Percentiles rank a stretch among this genome's conserved stretches.
These are phyloP conservation scores for Glycine tomentella DNA, from an alignment of 306 rosid genomes.

Conservation along the genomic window DNA sequence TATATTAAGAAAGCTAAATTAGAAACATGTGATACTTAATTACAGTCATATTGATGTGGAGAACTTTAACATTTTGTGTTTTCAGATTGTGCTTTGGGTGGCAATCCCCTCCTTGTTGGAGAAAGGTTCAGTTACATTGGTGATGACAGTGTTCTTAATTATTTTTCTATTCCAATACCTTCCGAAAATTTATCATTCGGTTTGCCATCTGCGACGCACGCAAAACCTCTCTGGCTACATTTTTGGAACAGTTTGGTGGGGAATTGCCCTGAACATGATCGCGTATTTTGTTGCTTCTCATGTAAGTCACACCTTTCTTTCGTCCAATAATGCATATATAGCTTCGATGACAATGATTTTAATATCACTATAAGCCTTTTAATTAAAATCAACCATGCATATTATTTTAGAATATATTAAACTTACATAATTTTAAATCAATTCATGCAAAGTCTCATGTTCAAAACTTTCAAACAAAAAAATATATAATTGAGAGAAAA, in stretches of 20 bases:
- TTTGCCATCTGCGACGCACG: conserved; percentile 76
- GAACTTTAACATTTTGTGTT: neutral
- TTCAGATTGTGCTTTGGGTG: conserved; percentile 80
- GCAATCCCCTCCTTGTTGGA: conserved; percentile 67
- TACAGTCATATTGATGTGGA: neutral
- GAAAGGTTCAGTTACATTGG: conserved; percentile 68
- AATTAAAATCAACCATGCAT: too few species aligned
- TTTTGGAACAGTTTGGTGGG: conserved; percentile 98
- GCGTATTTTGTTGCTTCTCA: conserved; percentile 94
- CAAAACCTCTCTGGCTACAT: conserved; percentile 88
- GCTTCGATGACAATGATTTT: too few species aligned
- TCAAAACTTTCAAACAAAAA: too few species aligned
- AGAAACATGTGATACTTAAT: neutral
- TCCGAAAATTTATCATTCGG: conserved; percentile 82
- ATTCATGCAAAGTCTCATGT: too few species aligned
- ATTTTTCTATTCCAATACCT: conserved; percentile 80
- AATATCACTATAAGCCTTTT: too few species aligned
- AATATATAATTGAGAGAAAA: too few species aligned
- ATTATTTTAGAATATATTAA: too few species aligned
- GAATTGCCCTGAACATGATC: conserved; percentile 94
- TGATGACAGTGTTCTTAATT: conserved; percentile 81
- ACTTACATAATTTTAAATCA: too few species aligned
- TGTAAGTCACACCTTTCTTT: conserved; percentile 57
- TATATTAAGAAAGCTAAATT: neutral
- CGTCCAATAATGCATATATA: too few species aligned